Evolutionary conservation across 148 eudicot species (phyloP), one percentile per base, ranked within the genome.

Genomic region (Amaranthus hypochondriacus): DNA sequence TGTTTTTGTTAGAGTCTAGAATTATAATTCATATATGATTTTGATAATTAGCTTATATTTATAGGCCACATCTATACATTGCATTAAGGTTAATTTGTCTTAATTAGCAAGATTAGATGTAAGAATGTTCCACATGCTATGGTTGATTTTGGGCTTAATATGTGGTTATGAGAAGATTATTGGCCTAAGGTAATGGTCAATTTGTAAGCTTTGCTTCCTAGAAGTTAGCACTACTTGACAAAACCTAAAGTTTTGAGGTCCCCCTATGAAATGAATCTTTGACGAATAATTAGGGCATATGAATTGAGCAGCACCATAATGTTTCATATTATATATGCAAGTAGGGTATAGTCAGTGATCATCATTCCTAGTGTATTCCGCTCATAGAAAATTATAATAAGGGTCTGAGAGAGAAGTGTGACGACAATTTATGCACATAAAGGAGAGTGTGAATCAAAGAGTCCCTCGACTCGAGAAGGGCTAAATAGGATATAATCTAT

Each of bases 221-320:
- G 7, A 59, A 43, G 9, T 4, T 7, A 75, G 68, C 67, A 59
- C 42, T 39, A 14, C 48, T 68, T 49, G 72, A 75, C 78, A 68
- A 14, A 39, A 58, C 73, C 18, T 46, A 48, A 57, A 50, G 15
- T 75, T 42, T 10, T 11, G 21, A 75, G 71, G 55, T 56, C 71
- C 47, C 15, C 46, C 18, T 21, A 1, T 7, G 43, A 49, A 75
- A 5, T 47, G 54, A 58, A 12, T 57, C 6, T 68, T 49, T 52
- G 50, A 11, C 50, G 51, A 73, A 61, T 51, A 7, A n/a, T 59
- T 66, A 49, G 42, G 53, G 39, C 43, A 14, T 4, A 48, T 42
- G 66, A 18, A 18, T 18, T 18, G 18, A 48, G 4, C 21, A 7
- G 7, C 52, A 15, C 12, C 7, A 13, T 48, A 48, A 14, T 65